These are phyloP conservation scores for Piper betle DNA, from an alignment of 164 flowering plant species.

Conservation along the genomic window DNA sequence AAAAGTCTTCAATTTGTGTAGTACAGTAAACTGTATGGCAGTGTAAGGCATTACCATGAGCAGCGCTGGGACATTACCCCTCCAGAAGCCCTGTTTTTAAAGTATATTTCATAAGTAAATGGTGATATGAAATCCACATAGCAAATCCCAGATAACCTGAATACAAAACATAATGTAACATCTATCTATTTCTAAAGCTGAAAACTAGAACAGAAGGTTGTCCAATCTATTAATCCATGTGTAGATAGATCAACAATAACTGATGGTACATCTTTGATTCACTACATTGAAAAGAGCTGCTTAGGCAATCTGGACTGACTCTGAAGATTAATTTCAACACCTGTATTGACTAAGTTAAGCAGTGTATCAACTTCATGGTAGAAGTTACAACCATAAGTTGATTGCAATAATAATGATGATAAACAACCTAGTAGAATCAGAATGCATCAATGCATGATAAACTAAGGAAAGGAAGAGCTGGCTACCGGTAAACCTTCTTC, in stretches of 20 bases:
- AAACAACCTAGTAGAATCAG: not conserved
- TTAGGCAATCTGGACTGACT: too few relatives aligned
- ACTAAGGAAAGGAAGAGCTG: not conserved
- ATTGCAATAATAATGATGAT: not conserved
- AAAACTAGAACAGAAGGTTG: not conserved
- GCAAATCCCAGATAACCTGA: not conserved
- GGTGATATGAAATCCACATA: not conserved
- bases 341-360: too few relatives aligned
- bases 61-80: conserved; percentile 95
- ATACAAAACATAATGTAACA: too few relatives aligned
- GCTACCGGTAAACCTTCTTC: conserved; percentile 88
- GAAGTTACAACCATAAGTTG: too few relatives aligned
- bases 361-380: too few relatives aligned
- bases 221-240: not conserved
- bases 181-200: too few relatives aligned
- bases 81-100: conserved; percentile 83
- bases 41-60: conserved; percentile 98
- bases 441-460: too few relatives aligned
- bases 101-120: not conserved
- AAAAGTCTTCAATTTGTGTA: conserved; percentile 67
- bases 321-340: too few relatives aligned
- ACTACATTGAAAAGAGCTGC: too few relatives aligned
- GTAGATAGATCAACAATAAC: too few relatives aligned
- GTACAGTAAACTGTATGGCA: conserved; percentile 80
- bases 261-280: too few relatives aligned